Base-by-base conservation (phyloP, 1,139 yeast species). In the Lodderomyces beijingensis region DNA sequence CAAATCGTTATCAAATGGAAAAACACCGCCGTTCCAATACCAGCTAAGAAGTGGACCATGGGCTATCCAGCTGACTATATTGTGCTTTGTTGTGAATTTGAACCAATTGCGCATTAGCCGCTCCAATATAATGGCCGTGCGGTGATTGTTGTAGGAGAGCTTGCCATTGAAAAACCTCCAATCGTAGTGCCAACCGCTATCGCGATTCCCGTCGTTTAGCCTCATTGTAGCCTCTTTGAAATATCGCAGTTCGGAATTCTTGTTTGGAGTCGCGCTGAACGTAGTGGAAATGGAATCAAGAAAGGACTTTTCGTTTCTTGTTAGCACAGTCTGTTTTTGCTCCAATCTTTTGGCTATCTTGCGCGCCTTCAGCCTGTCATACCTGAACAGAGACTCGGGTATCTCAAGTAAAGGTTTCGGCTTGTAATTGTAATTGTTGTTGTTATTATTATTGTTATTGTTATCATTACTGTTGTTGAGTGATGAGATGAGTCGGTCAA, bases 1-100 rank as follows among this genome's bases (percentile, higher is more conserved):
- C 25, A 77, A 46, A 46, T 77, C 85, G 33, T 65, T 65, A 49
- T 78, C 84, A 81, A 83, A 78, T 1, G 83, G 82, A 46, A 77
- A 52, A 11, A 60, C 66, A 45, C 73, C 48, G 0, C 82, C 82
- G 47, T 77, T 77, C 71, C 79, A 73, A 44, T 67, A 64, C 74
- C 81, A 78, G 1, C 81, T 79, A 20, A 77, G 47, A 35, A 77
- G 53, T 0, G 79, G 58, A 0, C 84, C 84, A 53, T 77, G 81
- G 2, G 76, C 76, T n/a, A 77, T 50, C 78, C 81, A 77, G 2
- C 79, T 62, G 26, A 59, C 53, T 3, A 75, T 38, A 0, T 68
- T 68, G 3, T 57, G 34, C n/a, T 57, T 48, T 14, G 51, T 50
- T n/a, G 76, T 52, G 47, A 76, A 76, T 16, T 64, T 50, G 7